Evolutionary conservation across 192 early-diverging fungal species (phyloP), one percentile per base, ranked within the genome.

Genomic region (Kickxella alabastrina): DNA sequence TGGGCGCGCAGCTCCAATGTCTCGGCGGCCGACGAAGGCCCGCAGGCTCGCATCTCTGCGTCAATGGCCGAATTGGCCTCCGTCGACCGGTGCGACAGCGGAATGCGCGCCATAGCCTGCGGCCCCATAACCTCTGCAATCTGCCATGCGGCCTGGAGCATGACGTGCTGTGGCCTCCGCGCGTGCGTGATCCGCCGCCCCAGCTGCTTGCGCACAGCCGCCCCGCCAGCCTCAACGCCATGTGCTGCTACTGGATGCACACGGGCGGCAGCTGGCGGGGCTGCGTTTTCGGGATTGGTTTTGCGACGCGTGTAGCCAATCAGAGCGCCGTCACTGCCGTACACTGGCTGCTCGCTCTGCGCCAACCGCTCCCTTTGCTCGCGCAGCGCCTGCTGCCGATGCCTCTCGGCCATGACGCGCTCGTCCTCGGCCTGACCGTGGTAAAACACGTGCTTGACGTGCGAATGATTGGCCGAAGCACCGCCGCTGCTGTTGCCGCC

Each of bases 371-470:
- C 53, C 36, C 58, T 62, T 59, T 55, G 62, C 46, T 66, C 63
- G 41, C 59, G 70, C 54, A 74, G 51, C 34, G 52, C 48, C 50
- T 57, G 63, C 46, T 52, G 58, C 8, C 63, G 62, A 1, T 60
- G 63, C 13, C 55, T 43, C 51, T 74, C 70, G 6, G 70, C 70
- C 34, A 36, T 62, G 17, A 28, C 39, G 1, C 70, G 70, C 70
- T 74, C 63, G 43, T 74, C 70, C 46, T 65, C 70, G 26, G 58
- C 58, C 31, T 54, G 49, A 19, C 71, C 71, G 35, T 75, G 71
- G 59, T 75, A 75, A 39, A 75, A 75, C 19, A 75, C 64, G 44
- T 75, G 64, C 32, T 38, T 55, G 23, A 52, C 71, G n/a, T 75
- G 71, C 31, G 54, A 52, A 52, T 60, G 68, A 17, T 6, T 19